Evolutionary conservation across 768 basidiomycete genomes (phyloP).

Genomic region (Coprinopsis sp.): DNA sequence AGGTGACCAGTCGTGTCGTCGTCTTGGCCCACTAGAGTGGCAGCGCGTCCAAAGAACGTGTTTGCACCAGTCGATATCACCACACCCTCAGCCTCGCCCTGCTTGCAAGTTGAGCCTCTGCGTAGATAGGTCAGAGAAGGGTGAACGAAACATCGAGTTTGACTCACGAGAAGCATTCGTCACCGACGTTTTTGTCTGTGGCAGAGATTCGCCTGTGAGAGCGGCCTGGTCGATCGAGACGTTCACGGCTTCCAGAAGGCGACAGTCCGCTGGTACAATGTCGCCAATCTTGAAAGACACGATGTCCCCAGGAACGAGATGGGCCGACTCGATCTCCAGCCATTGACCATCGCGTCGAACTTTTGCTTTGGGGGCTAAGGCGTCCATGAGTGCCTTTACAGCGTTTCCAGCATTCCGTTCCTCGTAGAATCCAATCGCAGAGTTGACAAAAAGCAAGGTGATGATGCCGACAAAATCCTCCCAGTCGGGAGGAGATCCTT

Average conservation of each 20-base stretch:
- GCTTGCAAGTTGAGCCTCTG: constrained; percentile 96
- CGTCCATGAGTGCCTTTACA: constrained; percentile 99
- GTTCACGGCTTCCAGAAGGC: constrained; percentile 94
- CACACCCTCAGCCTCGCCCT: constrained; percentile 98
- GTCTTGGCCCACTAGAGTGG: constrained; percentile 94
- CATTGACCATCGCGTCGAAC: constrained; percentile 83
- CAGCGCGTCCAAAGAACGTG: constrained; percentile 98
- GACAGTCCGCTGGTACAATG: constrained; percentile 96
- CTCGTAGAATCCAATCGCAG: constrained; percentile 96
- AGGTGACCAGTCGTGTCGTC: constrained; percentile 97
- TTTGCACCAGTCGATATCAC: constrained; percentile 98
- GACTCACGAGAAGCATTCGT: constrained; percentile 97
- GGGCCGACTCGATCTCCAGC: constrained; percentile 87
- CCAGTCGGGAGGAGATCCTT: constrained; percentile 86
- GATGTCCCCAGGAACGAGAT: constrained; percentile 93
- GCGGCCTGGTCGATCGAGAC: constrained; percentile 98
- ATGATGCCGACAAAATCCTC: constrained; percentile 97
- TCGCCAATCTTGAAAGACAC: constrained; percentile 99
- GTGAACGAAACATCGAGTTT: constrained; percentile 5
- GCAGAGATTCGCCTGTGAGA: constrained; percentile 95
- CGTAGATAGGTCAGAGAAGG: constrained; percentile 9
- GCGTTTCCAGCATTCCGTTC: constrained; percentile 97
- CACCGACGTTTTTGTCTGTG: constrained; percentile 86
- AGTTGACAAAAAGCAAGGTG: constrained; percentile 88
- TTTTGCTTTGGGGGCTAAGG: constrained; percentile 95